phyloP scores from a whole-genome alignment of 352 stramenopile species.

The Thraustochytrium striatum region DNA sequence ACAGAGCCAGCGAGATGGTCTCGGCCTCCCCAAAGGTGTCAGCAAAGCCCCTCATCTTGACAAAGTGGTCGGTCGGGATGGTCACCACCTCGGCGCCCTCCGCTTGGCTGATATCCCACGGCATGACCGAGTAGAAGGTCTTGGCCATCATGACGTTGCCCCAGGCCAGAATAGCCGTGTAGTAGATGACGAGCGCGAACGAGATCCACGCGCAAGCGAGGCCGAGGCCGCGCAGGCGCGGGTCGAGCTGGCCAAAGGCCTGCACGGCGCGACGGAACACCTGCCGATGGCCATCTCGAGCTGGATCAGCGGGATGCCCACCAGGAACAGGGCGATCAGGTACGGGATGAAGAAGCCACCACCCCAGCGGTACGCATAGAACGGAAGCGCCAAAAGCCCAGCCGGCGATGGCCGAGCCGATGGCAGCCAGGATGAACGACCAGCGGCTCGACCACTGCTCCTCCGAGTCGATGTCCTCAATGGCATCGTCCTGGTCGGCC shows the following conservation, averaged over 20 bases:
- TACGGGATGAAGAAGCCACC: slow-evolving; percentile 66
- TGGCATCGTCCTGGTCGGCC: too few species aligned
- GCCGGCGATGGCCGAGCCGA: slow-evolving; percentile 61
- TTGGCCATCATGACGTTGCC: slow-evolving; percentile 42
- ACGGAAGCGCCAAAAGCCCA: slow-evolving; percentile 62
- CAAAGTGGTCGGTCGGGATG: neutral
- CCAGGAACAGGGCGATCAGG: slow-evolving; percentile 58
- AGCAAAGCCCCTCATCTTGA: slow-evolving; percentile 20
- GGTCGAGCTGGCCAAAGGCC: slow-evolving; percentile 48
- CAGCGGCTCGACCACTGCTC: slow-evolving; percentile 56
- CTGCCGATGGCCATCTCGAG: slow-evolving; percentile 62
- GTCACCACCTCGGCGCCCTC: neutral
- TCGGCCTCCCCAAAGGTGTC: neutral
- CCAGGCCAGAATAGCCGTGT: slow-evolving; percentile 48
- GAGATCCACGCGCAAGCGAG: slow-evolving; percentile 32
- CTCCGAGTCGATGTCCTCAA: slow-evolving; percentile 1
- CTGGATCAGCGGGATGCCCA: slow-evolving; percentile 62
- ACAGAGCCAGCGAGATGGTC: neutral
- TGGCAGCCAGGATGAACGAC: slow-evolving; percentile 61
- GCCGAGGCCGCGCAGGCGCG: slow-evolving; percentile 44
- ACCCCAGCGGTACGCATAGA: slow-evolving; percentile 59
- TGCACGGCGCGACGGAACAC: slow-evolving; percentile 58
- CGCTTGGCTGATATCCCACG: slow-evolving; percentile 18
- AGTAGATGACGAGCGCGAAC: slow-evolving; percentile 52
- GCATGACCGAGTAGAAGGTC: slow-evolving; percentile 23